Base-by-base conservation (phyloP, 2,329 filamentous ascomycete genomes). In the Ampelomyces quisqualis region DNA sequence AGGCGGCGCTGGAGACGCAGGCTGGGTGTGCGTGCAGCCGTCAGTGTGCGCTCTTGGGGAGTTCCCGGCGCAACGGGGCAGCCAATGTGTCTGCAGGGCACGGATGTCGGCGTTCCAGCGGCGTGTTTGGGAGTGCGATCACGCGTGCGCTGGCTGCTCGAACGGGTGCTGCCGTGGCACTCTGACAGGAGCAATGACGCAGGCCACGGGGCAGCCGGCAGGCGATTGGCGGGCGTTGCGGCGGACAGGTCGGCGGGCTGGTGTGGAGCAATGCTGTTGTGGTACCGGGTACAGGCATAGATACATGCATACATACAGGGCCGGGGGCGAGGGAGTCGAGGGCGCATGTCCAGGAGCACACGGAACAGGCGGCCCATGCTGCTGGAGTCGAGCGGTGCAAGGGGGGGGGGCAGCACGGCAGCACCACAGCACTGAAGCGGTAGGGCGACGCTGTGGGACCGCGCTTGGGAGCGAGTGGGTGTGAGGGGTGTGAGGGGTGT, bases 91-190 rank as follows among this genome's bases (percentile, higher is more conserved):
- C 49, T 50, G 34, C 49, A 35, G 53, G 40, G 50, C 57, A 59
- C 59, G 57, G 59, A 49, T 53, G 50, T 59, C 46, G 56, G 52
- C 58, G 62, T 65, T 62, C 65, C 65, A 69, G 63, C 61, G 61
- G 62, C 54, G 61, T 65, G 67, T 68, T 67, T 69, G 52, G 58
- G 55, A 58, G 50, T 58, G 62, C 62, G 59, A 67, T 69, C 65
- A 70, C 64, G 67, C 67, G 66, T 69, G 65, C 54, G 60, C 42
- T 64, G 60, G 59, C 62, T 62, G 58, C 49, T 61, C 50, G 54
- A 58, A 60, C 51, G 57, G 58, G 54, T 36, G 53, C 63, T 67
- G 65, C 50, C 21, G 66, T 69, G 61, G 43, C 57, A 68, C 65
- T 32, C 33, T 40, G 49, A 46, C 45, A 53, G 44, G 24, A 57